Evolutionary conservation across 441 rosid species (phyloP).

Genomic region (Adansonia grandidieri): DNA sequence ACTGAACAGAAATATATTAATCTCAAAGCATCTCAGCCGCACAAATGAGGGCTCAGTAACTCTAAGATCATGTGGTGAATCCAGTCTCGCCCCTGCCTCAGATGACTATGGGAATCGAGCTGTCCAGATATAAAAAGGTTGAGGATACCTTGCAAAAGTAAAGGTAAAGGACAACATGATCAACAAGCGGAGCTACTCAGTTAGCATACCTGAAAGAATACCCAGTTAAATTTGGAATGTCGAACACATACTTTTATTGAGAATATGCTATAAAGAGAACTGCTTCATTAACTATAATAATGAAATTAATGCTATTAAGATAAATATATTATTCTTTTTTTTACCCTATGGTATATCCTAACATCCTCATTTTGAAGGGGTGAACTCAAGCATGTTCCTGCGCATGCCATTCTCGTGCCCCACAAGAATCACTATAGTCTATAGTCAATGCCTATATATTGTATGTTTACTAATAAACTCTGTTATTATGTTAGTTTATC

Average conservation of each 20-base stretch:
- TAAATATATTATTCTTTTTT: too few relatives aligned
- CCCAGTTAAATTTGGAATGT: neutral
- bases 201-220: constrained; percentile 6
- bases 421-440: too few relatives aligned
- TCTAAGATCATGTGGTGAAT: neutral
- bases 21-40: constrained; percentile 1
- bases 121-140: neutral
- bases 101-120: neutral
- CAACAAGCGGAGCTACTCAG: constrained; percentile 5
- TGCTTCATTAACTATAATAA: neutral
- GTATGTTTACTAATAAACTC: too few relatives aligned
- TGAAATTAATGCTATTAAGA: too few relatives aligned
- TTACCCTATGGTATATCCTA: too few relatives aligned
- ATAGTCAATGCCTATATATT: too few relatives aligned
- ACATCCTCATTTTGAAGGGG: too few relatives aligned
- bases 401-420: too few relatives aligned
- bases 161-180: constrained; percentile 8
- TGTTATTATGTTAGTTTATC: too few relatives aligned
- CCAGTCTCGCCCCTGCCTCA: neutral
- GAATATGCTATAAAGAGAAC: neutral
- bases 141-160: neutral
- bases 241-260: too few relatives aligned
- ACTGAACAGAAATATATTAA: neutral
- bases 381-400: too few relatives aligned
- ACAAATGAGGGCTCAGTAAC: neutral